These are phyloP conservation scores for Chalciporus pseudorubinellus DNA, from an alignment of 768 basidiomycete genomes.

Conservation along the genomic window DNA sequence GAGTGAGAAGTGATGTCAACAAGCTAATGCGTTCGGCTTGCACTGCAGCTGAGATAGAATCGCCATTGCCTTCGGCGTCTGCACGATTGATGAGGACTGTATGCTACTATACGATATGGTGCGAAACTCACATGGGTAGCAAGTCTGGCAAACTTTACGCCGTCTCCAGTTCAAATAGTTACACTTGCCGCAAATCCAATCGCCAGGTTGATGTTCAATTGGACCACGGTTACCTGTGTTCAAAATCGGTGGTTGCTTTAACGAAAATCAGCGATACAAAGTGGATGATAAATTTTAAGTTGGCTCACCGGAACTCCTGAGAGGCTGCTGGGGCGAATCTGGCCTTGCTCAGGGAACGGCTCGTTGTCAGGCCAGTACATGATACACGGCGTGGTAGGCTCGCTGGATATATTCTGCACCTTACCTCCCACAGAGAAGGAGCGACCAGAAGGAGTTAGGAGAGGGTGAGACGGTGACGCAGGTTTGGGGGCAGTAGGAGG, in stretches of 20 bases:
- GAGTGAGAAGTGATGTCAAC: constrained; percentile 69
- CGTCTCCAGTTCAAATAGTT: constrained; percentile 87
- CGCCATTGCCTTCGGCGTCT: constrained; percentile 88
- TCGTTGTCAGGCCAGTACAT: constrained; percentile 95
- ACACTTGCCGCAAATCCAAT: constrained; percentile 83
- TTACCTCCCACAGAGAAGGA: constrained; percentile 74
- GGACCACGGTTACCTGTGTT: constrained; percentile 89
- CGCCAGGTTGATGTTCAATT: constrained; percentile 81
- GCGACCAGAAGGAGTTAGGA: constrained; percentile 81
- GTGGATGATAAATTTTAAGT: neutral
- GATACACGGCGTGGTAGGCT: constrained; percentile 71
- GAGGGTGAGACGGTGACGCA: constrained; percentile 52
- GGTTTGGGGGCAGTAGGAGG: constrained; percentile 31
- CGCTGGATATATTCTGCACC: constrained; percentile 74
- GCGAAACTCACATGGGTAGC: constrained; percentile 67
- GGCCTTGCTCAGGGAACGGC: constrained; percentile 74
- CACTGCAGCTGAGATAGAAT: constrained; percentile 81
- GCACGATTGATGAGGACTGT: constrained; percentile 6
- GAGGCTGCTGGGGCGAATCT: constrained; percentile 63
- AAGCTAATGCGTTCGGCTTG: constrained; percentile 83
- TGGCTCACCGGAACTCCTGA: constrained; percentile 52
- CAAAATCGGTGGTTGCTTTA: constrained; percentile 78
- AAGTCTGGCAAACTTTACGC: constrained; percentile 87
- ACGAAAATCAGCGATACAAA: neutral
- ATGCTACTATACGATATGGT: constrained; percentile 4